phyloP scores from a whole-genome alignment of 352 stramenopile genomes.

The Phytophthora fragariaefolia region DNA sequence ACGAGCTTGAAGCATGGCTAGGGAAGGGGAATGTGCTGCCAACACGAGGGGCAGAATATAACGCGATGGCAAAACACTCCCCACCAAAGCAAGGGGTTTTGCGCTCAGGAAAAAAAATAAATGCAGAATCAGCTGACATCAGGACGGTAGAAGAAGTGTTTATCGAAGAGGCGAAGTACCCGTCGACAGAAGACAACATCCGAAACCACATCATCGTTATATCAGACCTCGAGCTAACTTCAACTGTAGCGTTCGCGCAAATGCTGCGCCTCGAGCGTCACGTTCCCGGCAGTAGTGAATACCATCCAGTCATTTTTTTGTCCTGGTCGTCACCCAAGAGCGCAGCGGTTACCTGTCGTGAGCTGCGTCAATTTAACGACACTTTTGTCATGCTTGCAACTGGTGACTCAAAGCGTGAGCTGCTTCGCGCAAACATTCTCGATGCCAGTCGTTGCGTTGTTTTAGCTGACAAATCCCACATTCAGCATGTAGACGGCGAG shows the following conservation, averaged over 20 bases:
- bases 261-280: constrained; percentile 58
- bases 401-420: constrained; percentile 57
- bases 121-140: constrained; percentile 11
- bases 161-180: constrained; percentile 44
- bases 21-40: constrained; percentile 48
- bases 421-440: constrained; percentile 67
- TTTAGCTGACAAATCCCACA: constrained; percentile 61
- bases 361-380: constrained; percentile 53
- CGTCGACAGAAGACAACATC: constrained; percentile 30
- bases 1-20: constrained; percentile 54
- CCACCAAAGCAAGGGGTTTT: constrained; percentile 2
- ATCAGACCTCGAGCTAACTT: constrained; percentile 51
- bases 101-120: background rate
- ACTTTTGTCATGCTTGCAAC: constrained; percentile 67
- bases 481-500: constrained; percentile 64
- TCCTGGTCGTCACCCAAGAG: constrained; percentile 56
- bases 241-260: constrained; percentile 57
- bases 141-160: constrained; percentile 38
- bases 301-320: constrained; percentile 66
- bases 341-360: constrained; percentile 20
- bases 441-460: constrained; percentile 61
- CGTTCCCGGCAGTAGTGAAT: constrained; percentile 38
- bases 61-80: constrained; percentile 3
- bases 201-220: constrained; percentile 71
- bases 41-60: constrained; percentile 15